Evolutionary conservation across 1,284 basidiomycete genomes (phyloP).

Genomic region (Cutaneotrichosporon cyanovorans): DNA sequence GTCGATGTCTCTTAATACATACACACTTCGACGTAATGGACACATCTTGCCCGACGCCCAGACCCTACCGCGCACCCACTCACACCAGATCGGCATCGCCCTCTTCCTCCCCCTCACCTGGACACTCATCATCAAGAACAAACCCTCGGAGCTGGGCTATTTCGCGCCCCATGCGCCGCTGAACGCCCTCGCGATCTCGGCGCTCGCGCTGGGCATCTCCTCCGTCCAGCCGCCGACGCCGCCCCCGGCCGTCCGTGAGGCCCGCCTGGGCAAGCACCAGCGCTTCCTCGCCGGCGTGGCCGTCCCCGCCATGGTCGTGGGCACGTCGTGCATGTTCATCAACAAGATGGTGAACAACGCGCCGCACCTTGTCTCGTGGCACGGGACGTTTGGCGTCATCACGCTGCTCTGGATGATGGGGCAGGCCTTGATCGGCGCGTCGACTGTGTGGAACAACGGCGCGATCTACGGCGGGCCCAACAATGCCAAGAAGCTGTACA

Average conservation of each 20-base stretch:
- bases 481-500: conserved; percentile 39
- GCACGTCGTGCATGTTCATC: conserved; percentile 38
- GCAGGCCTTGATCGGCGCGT: conserved; percentile 32
- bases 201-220: conserved; percentile 33
- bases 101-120: conserved; percentile 35
- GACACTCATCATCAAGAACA: conserved; percentile 27
- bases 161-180: conserved; percentile 42
- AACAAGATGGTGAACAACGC: conserved; percentile 41
- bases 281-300: conserved; percentile 26
- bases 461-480: conserved; percentile 26
- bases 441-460: conserved; percentile 28
- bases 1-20: neutral
- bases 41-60: too few species aligned
- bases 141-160: conserved; percentile 23
- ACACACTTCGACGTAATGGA: too few species aligned
- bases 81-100: conserved; percentile 21
- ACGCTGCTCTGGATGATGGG: conserved; percentile 31
- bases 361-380: conserved; percentile 40
- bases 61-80: too few species aligned
- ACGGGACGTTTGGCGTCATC: conserved; percentile 30
- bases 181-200: conserved; percentile 34
- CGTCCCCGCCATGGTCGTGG: conserved; percentile 32
- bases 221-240: conserved; percentile 38
- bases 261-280: conserved; percentile 37
- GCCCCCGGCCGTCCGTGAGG: conserved; percentile 13